A percentile compares a stretch with the other conserved stretches of the same genome.
phyloP scores from a whole-genome alignment of 192 early-diverging fungal species.

The Linnemannia exigua region DNA sequence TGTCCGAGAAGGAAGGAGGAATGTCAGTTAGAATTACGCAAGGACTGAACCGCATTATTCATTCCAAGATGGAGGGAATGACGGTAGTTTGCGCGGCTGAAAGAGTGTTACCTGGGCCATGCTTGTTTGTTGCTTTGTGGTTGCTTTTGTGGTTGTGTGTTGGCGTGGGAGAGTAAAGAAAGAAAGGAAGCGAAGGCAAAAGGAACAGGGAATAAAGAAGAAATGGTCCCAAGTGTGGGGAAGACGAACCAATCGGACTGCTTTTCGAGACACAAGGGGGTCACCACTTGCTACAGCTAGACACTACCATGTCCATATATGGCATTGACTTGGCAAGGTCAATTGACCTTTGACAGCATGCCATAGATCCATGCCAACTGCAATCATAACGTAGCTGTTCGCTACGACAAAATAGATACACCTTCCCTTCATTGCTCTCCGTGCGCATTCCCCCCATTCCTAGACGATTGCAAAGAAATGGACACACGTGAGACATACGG shows the following conservation, averaged over 20 bases:
- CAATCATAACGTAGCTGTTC: too few species aligned
- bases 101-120: conserved; percentile 7
- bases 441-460: too few species aligned
- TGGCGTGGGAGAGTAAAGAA: conserved; percentile 12
- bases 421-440: too few species aligned
- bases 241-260: background rate
- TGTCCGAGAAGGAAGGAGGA: background rate
- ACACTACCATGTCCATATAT: too few species aligned
- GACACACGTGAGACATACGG: background rate
- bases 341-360: too few species aligned
- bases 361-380: too few species aligned
- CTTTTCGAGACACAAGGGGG: background rate
- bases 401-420: too few species aligned
- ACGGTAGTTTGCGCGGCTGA: background rate
- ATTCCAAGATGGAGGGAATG: background rate
- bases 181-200: background rate
- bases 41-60: background rate
- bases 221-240: background rate
- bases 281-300: too few species aligned
- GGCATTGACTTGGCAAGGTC: too few species aligned
- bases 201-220: background rate
- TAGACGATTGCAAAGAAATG: too few species aligned
- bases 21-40: background rate
- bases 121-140: background rate
- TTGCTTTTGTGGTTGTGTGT: background rate